Percentiles rank a stretch among this genome's conserved stretches.
phyloP scores from a whole-genome alignment of 345 rosid species.

The Aquilaria sinensis region DNA sequence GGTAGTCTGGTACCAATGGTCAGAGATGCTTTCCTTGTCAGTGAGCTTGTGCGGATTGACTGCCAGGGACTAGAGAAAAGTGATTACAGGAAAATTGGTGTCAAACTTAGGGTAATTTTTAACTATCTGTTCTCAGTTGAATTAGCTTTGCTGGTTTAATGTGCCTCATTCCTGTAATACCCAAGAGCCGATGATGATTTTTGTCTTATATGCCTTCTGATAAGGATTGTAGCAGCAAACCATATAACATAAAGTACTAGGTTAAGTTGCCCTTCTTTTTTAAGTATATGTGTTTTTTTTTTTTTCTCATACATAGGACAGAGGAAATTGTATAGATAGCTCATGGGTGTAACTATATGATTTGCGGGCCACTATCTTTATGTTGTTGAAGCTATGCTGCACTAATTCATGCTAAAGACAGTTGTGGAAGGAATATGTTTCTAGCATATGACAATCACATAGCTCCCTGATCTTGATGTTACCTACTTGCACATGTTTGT shows the following conservation, averaged over 20 bases:
- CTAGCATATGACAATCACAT: neutral
- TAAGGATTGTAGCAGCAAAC: no score
- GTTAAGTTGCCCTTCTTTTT: neutral
- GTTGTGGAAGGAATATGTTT: neutral
- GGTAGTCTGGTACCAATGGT: conserved; percentile 89
- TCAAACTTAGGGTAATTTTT: conserved; percentile 71
- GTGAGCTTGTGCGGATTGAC: conserved; percentile 73
- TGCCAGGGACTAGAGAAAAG: conserved; percentile 78
- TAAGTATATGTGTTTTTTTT: neutral
- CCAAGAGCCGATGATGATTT: no score
- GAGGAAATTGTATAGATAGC: no score
- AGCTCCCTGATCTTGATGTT: neutral
- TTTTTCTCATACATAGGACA: neutral
- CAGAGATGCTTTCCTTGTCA: conserved; percentile 77
- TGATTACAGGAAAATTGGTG: conserved; percentile 90
- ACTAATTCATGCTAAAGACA: no score
- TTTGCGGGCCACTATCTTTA: no score
- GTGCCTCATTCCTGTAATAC: no score
- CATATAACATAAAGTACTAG: neutral
- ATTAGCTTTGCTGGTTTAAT: no score
- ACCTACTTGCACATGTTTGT: conserved; percentile 6
- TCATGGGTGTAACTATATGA: no score
- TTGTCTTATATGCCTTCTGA: no score
- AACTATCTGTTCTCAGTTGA: neutral
- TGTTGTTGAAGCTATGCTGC: no score